Conservation (phyloP, 495 filamentous ascomycete genomes). For the Margaritispora aquatica region DNA sequence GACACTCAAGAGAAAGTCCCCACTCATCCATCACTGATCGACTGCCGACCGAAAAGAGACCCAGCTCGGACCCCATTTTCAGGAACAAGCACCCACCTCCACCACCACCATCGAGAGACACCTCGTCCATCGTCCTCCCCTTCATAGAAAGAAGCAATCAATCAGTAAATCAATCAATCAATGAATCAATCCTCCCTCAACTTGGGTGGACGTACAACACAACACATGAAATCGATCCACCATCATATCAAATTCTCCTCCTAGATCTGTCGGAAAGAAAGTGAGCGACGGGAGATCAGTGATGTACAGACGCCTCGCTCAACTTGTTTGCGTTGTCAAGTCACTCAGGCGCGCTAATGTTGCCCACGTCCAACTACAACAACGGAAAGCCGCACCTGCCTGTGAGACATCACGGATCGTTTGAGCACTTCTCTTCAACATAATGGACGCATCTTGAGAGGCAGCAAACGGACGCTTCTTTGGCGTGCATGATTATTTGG, state of each 20-base stretch:
- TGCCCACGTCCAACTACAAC: constrained; percentile 4
- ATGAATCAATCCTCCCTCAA: background rate
- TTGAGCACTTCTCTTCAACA: background rate
- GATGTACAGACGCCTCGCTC: background rate
- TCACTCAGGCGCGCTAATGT: constrained; percentile 7
- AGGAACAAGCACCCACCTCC: too few species aligned
- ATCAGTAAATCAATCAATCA: background rate
- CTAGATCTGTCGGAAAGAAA: constrained; percentile 5
- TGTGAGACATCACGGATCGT: background rate
- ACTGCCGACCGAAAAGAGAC: background rate
- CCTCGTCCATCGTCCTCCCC: too few species aligned
- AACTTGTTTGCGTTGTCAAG: background rate
- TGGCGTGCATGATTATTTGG: background rate
- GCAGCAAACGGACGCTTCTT: too few species aligned
- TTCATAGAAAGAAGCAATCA: too few species aligned
- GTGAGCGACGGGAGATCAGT: constrained; percentile 10
- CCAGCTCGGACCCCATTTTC: constrained; percentile 9
- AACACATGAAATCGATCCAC: background rate
- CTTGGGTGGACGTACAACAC: background rate
- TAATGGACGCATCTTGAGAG: background rate
- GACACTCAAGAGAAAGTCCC: constrained; percentile 8
- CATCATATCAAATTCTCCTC: background rate
- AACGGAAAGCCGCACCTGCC: constrained; percentile 3
- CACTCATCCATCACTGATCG: background rate
- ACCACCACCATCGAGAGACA: background rate